Percentiles rank a stretch among this genome's conserved stretches.
These are phyloP conservation scores for Lepiota subincarnata DNA, from an alignment of 768 basidiomycete genomes.

Conservation along the genomic window DNA sequence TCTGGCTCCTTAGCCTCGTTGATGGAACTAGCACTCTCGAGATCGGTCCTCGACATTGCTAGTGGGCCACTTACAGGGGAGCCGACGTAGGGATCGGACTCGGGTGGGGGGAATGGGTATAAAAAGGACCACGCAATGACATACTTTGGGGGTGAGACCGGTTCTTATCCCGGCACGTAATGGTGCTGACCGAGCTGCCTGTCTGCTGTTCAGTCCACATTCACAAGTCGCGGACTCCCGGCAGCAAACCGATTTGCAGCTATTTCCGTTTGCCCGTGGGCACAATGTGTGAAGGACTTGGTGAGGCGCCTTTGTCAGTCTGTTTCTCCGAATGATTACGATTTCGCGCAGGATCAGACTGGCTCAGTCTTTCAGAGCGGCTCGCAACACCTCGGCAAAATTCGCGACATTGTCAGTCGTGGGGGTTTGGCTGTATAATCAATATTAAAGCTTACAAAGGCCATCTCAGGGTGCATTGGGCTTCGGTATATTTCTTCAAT, in stretches of 20 bases:
- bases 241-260: constrained; percentile 5
- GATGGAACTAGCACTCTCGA: constrained; percentile 4
- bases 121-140: not conserved
- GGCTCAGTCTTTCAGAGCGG: no score
- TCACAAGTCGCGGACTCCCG: not conserved
- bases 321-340: no score
- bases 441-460: not conserved
- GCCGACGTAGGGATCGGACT: not conserved
- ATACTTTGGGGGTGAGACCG: constrained; percentile 1
- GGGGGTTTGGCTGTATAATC: no score
- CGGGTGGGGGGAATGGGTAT: not conserved
- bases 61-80: not conserved
- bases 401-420: not conserved
- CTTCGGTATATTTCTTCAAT: no score
- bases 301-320: no score
- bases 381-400: not conserved
- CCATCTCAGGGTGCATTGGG: no score
- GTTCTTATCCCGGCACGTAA: constrained; percentile 7
- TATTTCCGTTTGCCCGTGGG: not conserved
- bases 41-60: constrained; percentile 2
- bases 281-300: no score
- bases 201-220: not conserved
- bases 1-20: not conserved
- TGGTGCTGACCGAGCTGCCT: constrained; percentile 2
- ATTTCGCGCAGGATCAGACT: no score